Conservation (phyloP, 495 filamentous ascomycete species). For the Xylaria acuta region DNA sequence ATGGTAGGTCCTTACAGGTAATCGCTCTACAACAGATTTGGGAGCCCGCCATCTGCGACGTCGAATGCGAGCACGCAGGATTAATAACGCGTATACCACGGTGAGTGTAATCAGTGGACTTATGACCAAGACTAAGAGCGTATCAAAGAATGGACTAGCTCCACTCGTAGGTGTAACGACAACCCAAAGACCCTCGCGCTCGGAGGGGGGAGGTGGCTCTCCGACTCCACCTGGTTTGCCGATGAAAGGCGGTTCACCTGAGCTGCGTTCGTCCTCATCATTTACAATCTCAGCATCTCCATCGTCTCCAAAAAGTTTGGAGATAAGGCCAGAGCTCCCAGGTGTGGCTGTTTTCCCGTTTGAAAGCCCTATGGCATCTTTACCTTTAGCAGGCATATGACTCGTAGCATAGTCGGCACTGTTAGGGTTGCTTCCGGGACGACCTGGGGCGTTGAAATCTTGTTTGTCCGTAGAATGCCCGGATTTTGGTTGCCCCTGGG, state of each 20-base stretch:
- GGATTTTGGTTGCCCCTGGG: slow-evolving; percentile 34
- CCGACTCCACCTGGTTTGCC: slow-evolving; percentile 27
- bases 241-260: slow-evolving; percentile 19
- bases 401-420: slow-evolving; percentile 73
- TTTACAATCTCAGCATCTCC: slow-evolving; percentile 40
- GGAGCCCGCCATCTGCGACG: slow-evolving; percentile 93
- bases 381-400: slow-evolving; percentile 36
- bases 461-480: slow-evolving; percentile 42
- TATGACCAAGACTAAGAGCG: slow-evolving; percentile 87
- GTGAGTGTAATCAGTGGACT: slow-evolving; percentile 91
- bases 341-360: slow-evolving; percentile 34
- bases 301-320: slow-evolving; percentile 56
- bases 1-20: slow-evolving; percentile 95
- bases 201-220: slow-evolving; percentile 34
- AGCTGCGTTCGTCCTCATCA: slow-evolving; percentile 32
- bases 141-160: slow-evolving; percentile 95
- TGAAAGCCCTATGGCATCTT: slow-evolving; percentile 31
- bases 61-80: slow-evolving; percentile 87
- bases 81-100: slow-evolving; percentile 87
- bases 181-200: slow-evolving; percentile 90
- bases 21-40: slow-evolving; percentile 90
- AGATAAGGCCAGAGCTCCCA: slow-evolving; percentile 45
- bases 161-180: slow-evolving; percentile 90
- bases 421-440: slow-evolving; percentile 76
- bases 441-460: slow-evolving; percentile 53